A percentile compares a stretch with the other conserved stretches of the same genome.
Evolutionary conservation across 805 yeast species (phyloP).

Genomic region (Suhomyces xylopsoci): DNA sequence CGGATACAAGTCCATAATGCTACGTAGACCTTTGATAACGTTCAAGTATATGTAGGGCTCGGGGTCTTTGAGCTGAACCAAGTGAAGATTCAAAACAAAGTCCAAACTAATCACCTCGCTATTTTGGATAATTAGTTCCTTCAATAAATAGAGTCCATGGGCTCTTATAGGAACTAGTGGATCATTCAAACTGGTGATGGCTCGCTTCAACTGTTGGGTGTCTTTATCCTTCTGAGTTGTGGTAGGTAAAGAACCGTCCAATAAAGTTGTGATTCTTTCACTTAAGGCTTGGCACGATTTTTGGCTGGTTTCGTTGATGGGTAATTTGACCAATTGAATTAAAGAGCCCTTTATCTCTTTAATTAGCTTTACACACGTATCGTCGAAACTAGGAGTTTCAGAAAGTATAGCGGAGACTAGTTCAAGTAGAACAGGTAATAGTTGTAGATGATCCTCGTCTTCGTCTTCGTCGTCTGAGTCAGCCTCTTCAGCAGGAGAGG

Average conservation of each 20-base stretch:
- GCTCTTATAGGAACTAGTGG: slow-evolving; percentile 83
- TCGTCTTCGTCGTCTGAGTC: slow-evolving; percentile 31
- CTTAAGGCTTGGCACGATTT: slow-evolving; percentile 24
- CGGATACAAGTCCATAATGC: slow-evolving; percentile 48
- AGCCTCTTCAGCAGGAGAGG: slow-evolving; percentile 10
- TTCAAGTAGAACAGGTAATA: slow-evolving; percentile 32
- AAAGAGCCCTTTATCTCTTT: slow-evolving; percentile 23
- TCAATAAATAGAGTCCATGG: slow-evolving; percentile 69
- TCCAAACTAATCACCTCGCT: slow-evolving; percentile 52
- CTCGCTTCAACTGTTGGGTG: slow-evolving; percentile 47
- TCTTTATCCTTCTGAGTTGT: slow-evolving; percentile 30
- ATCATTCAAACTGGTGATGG: slow-evolving; percentile 67
- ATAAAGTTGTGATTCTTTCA: slow-evolving; percentile 25
- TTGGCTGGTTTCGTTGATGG: slow-evolving; percentile 2
- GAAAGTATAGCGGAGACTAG: slow-evolving; percentile 35
- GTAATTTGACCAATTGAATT: not conserved
- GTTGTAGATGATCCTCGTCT: slow-evolving; percentile 16
- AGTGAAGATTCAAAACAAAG: slow-evolving; percentile 58
- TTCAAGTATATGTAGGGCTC: slow-evolving; percentile 89
- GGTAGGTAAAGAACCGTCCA: slow-evolving; percentile 25
- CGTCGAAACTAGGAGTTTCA: slow-evolving; percentile 27
- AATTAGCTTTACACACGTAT: slow-evolving; percentile 26
- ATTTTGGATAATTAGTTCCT: slow-evolving; percentile 49
- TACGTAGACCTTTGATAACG: slow-evolving; percentile 73
- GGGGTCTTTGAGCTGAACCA: slow-evolving; percentile 63